phyloP scores from a whole-genome alignment of 306 rosid species.

The Trichosanthes truncata region DNA sequence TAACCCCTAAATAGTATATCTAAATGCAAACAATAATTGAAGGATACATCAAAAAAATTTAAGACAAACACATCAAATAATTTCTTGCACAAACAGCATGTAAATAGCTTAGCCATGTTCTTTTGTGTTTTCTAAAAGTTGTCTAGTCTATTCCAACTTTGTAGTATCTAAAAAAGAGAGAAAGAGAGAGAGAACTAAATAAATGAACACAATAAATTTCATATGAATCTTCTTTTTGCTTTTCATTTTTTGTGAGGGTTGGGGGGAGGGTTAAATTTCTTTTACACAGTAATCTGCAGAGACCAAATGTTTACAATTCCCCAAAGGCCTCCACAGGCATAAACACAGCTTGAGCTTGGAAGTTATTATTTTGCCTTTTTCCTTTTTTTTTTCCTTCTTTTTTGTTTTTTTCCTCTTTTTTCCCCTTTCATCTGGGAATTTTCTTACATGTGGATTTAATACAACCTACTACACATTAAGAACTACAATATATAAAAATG shows the following conservation, averaged over 20 bases:
- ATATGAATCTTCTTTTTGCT: slow-evolving; percentile 11
- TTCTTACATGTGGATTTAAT: slow-evolving; percentile 33
- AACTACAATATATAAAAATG: slow-evolving; percentile 13
- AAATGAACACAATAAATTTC: neutral
- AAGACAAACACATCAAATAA: neutral
- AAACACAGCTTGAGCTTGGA: slow-evolving; percentile 33
- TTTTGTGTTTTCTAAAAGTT: neutral
- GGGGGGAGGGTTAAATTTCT: slow-evolving; percentile 21
- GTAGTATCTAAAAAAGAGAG: neutral
- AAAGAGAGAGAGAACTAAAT: neutral
- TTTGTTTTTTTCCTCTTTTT: slow-evolving; percentile 3
- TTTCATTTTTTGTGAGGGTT: neutral
- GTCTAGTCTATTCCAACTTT: neutral
- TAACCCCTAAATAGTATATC: no score
- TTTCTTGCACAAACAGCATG: neutral
- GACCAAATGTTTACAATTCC: slow-evolving; percentile 72
- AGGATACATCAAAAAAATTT: no score
- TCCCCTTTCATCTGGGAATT: slow-evolving; percentile 18
- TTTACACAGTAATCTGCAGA: slow-evolving; percentile 50
- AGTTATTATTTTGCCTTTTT: slow-evolving; percentile 3
- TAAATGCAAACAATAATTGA: no score
- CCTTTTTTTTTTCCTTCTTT: slow-evolving; percentile 1
- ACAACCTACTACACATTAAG: slow-evolving; percentile 27
- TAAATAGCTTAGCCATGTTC: neutral
- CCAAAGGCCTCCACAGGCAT: slow-evolving; percentile 46